These are phyloP conservation scores for Trifolium pratense DNA, from an alignment of 306 rosid genomes.

Conservation along the genomic window DNA sequence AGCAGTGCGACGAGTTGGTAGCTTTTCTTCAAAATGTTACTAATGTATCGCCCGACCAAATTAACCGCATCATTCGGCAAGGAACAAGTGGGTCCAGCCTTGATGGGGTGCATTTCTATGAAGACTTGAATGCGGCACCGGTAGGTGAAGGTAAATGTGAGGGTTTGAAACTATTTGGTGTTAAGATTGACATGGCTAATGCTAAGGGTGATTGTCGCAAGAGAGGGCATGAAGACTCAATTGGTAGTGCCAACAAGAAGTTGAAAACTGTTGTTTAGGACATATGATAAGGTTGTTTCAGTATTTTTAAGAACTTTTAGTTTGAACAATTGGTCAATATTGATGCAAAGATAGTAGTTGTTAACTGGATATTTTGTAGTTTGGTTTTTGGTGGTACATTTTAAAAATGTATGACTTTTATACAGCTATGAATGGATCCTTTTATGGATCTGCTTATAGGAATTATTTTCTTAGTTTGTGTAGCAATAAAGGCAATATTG, in stretches of 20 bases:
- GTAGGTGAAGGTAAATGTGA: constrained; percentile 38
- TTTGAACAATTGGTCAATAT: neutral
- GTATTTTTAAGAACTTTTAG: neutral
- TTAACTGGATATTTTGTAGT: neutral
- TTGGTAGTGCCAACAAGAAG: constrained; percentile 45
- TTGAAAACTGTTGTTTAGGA: constrained; percentile 46
- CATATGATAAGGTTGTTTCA: neutral
- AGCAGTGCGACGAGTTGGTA: constrained; percentile 69
- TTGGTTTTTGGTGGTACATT: neutral
- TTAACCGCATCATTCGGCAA: constrained; percentile 57
- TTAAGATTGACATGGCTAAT: neutral
- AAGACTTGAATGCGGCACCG: neutral
- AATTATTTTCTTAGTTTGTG: no score
- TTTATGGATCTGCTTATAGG: neutral
- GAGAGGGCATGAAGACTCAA: constrained; percentile 55
- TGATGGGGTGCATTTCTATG: constrained; percentile 35
- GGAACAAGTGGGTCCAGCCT: constrained; percentile 55
- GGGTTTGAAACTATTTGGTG: constrained; percentile 74
- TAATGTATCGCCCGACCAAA: constrained; percentile 69
- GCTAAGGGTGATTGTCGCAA: constrained; percentile 33
- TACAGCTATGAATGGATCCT: neutral
- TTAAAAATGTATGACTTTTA: neutral
- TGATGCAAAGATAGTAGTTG: neutral
- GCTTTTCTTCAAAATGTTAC: constrained; percentile 53
- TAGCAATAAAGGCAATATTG: neutral